These are phyloP conservation scores for Keqinozyma sinolaborantium DNA, from an alignment of 1,139 yeast genomes.

Conservation along the genomic window DNA sequence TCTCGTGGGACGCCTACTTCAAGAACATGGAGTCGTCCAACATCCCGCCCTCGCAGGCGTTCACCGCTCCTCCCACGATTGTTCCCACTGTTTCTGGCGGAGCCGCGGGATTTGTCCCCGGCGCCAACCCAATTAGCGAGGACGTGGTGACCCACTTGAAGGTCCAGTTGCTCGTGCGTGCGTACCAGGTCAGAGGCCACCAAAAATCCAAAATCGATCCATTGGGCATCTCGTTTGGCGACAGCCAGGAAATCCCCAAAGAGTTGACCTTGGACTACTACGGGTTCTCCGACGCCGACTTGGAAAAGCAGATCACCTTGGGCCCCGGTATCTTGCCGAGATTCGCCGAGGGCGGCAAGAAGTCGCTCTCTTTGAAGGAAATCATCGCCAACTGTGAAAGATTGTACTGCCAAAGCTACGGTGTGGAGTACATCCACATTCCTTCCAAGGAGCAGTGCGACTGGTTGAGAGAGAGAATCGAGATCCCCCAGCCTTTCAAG, in stretches of 20 bases:
- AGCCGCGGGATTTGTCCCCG: constrained; percentile 54
- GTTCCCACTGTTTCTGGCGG: constrained; percentile 77
- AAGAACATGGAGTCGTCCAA: constrained; percentile 74
- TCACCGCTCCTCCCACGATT: constrained; percentile 85
- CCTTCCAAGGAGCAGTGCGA: constrained; percentile 95
- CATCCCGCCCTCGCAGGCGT: constrained; percentile 74
- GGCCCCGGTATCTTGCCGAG: constrained; percentile 98
- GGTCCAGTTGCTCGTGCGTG: constrained; percentile 94
- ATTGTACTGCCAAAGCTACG: constrained; percentile 84
- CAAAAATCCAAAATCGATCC: constrained; percentile 96
- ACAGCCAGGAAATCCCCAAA: constrained; percentile 56
- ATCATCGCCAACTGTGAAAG: constrained; percentile 75
- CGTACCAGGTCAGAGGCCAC: constrained; percentile 98
- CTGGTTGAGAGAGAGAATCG: constrained; percentile 96
- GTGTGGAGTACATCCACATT: constrained; percentile 94
- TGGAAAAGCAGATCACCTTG: constrained; percentile 77
- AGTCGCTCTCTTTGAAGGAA: constrained; percentile 69
- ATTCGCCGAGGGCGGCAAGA: constrained; percentile 69
- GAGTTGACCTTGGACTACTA: constrained; percentile 91
- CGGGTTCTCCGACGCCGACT: constrained; percentile 83
- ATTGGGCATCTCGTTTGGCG: constrained; percentile 80
- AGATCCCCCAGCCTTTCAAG: constrained; percentile 84
- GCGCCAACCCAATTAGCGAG: constrained; percentile 40
- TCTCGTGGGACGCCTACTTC: constrained; percentile 96
- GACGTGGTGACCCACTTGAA: constrained; percentile 88